phyloP scores from a whole-genome alignment of 495 filamentous ascomycete genomes.

The Trypethelium eluteriae region DNA sequence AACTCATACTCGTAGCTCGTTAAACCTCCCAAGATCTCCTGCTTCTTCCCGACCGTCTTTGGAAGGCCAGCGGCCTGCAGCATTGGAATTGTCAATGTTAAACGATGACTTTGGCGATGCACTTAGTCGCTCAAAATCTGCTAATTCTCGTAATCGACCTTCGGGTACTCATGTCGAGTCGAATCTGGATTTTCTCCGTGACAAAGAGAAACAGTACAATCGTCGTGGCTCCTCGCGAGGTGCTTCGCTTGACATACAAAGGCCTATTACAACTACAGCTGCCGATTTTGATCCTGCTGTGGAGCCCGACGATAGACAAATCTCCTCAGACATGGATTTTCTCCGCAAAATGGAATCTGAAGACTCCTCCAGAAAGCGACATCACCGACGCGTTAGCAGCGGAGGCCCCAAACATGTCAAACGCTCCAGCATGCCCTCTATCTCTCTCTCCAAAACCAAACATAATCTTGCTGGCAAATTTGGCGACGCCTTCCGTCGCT shows the following conservation, averaged over 20 bases:
- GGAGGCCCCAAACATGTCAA: constrained; percentile 60
- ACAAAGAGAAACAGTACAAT: constrained; percentile 39
- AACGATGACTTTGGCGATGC: constrained; percentile 34
- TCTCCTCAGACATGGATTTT: constrained; percentile 83
- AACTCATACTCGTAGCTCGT: constrained; percentile 32
- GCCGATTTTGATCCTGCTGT: constrained; percentile 8
- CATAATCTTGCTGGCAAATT: constrained; percentile 84
- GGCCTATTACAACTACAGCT: constrained; percentile 40
- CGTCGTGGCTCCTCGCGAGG: constrained; percentile 2
- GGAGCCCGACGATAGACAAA: constrained; percentile 52
- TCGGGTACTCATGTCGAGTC: constrained; percentile 71
- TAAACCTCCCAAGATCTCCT: constrained; percentile 42
- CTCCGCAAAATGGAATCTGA: constrained; percentile 66
- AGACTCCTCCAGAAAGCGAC: constrained; percentile 51
- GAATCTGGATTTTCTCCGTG: constrained; percentile 67
- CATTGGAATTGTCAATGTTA: constrained; percentile 41
- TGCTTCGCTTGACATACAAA: constrained; percentile 17
- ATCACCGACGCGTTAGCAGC: constrained; percentile 54
- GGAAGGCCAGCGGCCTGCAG: constrained; percentile 61
- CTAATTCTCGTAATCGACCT: constrained; percentile 56
- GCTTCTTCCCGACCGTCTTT: constrained; percentile 74
- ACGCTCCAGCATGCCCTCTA: constrained; percentile 69
- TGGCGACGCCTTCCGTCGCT: constrained; percentile 90
- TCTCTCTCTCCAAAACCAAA: constrained; percentile 70
- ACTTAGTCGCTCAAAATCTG: constrained; percentile 54